A percentile compares a stretch with the other conserved stretches of the same genome.
These are phyloP conservation scores for Nadsonia starkeyi-henricii DNA, from an alignment of 1,139 yeast species.

Conservation along the genomic window DNA sequence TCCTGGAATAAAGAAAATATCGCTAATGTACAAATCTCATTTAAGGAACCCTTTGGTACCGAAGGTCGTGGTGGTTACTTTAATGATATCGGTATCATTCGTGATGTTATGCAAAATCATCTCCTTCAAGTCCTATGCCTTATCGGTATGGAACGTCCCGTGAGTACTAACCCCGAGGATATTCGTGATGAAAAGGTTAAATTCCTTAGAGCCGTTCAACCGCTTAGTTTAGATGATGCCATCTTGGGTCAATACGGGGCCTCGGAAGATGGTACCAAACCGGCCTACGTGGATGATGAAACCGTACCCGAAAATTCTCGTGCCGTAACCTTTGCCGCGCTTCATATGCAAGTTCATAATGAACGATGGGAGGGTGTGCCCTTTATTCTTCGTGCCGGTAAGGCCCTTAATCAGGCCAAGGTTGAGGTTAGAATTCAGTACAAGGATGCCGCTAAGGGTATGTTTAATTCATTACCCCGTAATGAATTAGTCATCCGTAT, in stretches of 20 bases:
- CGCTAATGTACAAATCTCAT: conserved; percentile 69
- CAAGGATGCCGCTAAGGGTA: conserved; percentile 72
- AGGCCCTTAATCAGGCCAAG: conserved; percentile 77
- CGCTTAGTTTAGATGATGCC: conserved; percentile 51
- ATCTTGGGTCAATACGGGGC: conserved; percentile 78
- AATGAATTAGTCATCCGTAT: conserved; percentile 87
- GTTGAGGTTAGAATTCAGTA: conserved; percentile 92
- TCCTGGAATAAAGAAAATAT: conserved; percentile 78
- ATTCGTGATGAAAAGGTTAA: conserved; percentile 94
- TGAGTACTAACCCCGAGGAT: conserved; percentile 77
- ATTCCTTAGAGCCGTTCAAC: conserved; percentile 68
- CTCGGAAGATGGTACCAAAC: conserved; percentile 78
- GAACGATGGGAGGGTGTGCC: conserved; percentile 99
- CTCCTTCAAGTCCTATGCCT: conserved; percentile 82
- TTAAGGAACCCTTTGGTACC: conserved; percentile 95
- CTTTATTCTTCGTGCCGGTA: conserved; percentile 88
- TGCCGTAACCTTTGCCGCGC: conserved; percentile 86
- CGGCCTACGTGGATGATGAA: conserved; percentile 87
- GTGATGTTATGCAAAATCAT: conserved; percentile 98
- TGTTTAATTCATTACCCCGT: conserved; percentile 68
- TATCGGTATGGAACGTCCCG: conserved; percentile 95
- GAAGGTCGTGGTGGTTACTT: conserved; percentile 99
- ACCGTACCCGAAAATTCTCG: conserved; percentile 75
- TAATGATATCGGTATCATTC: conserved; percentile 84
- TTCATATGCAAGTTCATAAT: conserved; percentile 62